A percentile compares a stretch with the other conserved stretches of the same genome.
Evolutionary conservation across 768 basidiomycete genomes (phyloP).

Genomic region (Auriculariales sp.): DNA sequence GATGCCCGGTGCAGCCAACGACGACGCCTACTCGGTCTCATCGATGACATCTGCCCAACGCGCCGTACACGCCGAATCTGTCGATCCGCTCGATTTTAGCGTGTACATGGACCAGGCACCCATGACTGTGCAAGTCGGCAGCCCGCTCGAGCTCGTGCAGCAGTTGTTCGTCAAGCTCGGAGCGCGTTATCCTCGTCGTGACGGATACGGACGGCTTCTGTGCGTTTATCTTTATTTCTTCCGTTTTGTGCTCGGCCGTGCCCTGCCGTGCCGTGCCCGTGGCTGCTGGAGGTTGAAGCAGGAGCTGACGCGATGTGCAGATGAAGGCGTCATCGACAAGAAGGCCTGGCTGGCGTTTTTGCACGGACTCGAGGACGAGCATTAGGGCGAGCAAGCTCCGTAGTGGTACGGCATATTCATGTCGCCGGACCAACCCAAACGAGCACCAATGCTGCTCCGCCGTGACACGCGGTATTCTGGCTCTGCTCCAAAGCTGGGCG

Average conservation of each 20-base stretch:
- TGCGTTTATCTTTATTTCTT: too few relatives aligned
- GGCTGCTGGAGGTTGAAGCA: too few relatives aligned
- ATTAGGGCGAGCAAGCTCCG: too few relatives aligned
- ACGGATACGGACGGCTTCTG: conserved; percentile 72
- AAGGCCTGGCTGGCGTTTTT: conserved; percentile 88
- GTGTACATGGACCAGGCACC: conserved; percentile 92
- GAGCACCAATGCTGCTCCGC: too few relatives aligned
- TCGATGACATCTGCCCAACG: conserved; percentile 19
- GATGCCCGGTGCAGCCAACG: conserved; percentile 1
- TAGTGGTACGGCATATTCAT: too few relatives aligned
- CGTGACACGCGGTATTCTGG: too few relatives aligned
- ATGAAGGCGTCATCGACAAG: conserved; percentile 87
- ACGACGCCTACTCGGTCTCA: conserved; percentile 8
- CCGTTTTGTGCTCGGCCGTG: too few relatives aligned
- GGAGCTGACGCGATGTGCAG: too few relatives aligned
- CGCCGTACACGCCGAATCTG: conserved; percentile 16
- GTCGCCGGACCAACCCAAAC: too few relatives aligned
- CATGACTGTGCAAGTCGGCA: conserved; percentile 65
- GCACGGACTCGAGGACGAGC: conserved; percentile 44
- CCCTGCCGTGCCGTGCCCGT: too few relatives aligned
- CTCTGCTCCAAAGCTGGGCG: too few relatives aligned
- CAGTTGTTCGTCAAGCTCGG: conserved; percentile 92
- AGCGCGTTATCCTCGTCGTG: conserved; percentile 75
- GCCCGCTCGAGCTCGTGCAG: conserved; percentile 84
- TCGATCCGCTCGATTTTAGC: conserved; percentile 65